phyloP scores from a whole-genome alignment of 1,139 yeast genomes.

The Fermentozyma sake region DNA sequence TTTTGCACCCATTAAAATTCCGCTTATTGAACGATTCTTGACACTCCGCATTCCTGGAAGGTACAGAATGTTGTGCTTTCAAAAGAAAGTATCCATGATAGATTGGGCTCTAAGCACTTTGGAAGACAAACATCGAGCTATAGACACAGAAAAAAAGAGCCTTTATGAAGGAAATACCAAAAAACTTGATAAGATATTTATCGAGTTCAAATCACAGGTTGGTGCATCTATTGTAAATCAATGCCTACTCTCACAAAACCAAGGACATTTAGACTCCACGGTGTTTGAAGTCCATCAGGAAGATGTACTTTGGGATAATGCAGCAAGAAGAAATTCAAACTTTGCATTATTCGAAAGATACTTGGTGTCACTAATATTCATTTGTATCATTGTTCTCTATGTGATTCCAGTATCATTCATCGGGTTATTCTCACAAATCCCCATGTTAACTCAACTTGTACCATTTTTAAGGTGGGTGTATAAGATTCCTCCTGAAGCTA shows the following conservation, averaged over 20 bases:
- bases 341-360: constrained; percentile 31
- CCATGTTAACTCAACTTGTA: constrained; percentile 49
- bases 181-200: constrained; percentile 42
- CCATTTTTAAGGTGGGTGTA: constrained; percentile 53
- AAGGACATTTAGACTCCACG: constrained; percentile 39
- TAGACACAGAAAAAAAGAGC: constrained; percentile 19
- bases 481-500: constrained; percentile 47
- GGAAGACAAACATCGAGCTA: constrained; percentile 11
- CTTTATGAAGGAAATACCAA: constrained; percentile 14
- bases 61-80: constrained; percentile 20
- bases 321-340: constrained; percentile 32
- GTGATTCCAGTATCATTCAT: constrained; percentile 70
- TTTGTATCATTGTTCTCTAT: constrained; percentile 53
- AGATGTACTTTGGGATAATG: constrained; percentile 59
- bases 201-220: constrained; percentile 45
- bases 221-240: constrained; percentile 56
- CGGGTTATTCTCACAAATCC: constrained; percentile 62
- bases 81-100: constrained; percentile 16
- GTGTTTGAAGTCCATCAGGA: constrained; percentile 50
- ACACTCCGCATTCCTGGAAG: constrained; percentile 27
- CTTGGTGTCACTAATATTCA: constrained; percentile 38
- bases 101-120: constrained; percentile 28
- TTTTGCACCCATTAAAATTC: constrained; percentile 15
- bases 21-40: constrained; percentile 23
- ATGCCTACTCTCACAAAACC: constrained; percentile 40